These are phyloP conservation scores for Ceratocystis cacaofunesta DNA, from an alignment of 2,329 filamentous ascomycete species.

Conservation along the genomic window DNA sequence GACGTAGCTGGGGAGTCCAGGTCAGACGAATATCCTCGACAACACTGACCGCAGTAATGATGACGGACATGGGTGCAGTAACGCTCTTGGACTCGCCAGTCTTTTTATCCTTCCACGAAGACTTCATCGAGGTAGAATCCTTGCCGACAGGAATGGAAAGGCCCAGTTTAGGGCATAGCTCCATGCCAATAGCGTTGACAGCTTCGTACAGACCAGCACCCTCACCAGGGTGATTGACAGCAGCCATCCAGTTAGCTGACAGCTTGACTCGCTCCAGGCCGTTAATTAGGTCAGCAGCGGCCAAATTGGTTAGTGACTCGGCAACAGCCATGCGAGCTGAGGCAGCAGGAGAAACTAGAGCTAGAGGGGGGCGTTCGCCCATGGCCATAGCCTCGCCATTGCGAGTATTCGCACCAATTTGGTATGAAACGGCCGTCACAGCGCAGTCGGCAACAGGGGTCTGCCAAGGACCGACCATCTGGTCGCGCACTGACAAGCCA, in stretches of 20 bases:
- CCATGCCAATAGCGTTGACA: constrained; percentile 82
- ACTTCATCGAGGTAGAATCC: constrained; percentile 98
- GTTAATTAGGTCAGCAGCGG: constrained; percentile 56
- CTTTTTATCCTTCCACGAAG: constrained; percentile 68
- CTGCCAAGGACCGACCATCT: constrained; percentile 96
- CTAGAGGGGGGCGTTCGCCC: constrained; percentile 81
- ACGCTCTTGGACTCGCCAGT: constrained; percentile 63
- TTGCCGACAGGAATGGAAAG: constrained; percentile 94
- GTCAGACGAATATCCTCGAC: constrained; percentile 72
- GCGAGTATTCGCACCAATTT: constrained; percentile 46
- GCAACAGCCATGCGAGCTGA: constrained; percentile 94
- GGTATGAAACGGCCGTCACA: constrained; percentile 73
- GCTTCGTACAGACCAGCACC: constrained; percentile 86
- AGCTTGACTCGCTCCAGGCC: constrained; percentile 68
- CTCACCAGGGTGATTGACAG: constrained; percentile 84
- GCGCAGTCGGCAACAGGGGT: constrained; percentile 86
- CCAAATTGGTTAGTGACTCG: constrained; percentile 85
- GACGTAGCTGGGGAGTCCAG: constrained; percentile 81
- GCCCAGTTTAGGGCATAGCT: constrained; percentile 77
- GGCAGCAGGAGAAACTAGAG: constrained; percentile 75
- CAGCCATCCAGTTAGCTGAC: constrained; percentile 98
- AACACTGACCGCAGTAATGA: constrained; percentile 80
- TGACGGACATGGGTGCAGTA: constrained; percentile 77
- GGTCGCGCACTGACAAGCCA: constrained; percentile 74
- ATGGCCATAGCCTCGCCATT: constrained; percentile 95